Conservation (phyloP, 2,329 filamentous ascomycete genomes). For the Penicillium janthinellum region DNA sequence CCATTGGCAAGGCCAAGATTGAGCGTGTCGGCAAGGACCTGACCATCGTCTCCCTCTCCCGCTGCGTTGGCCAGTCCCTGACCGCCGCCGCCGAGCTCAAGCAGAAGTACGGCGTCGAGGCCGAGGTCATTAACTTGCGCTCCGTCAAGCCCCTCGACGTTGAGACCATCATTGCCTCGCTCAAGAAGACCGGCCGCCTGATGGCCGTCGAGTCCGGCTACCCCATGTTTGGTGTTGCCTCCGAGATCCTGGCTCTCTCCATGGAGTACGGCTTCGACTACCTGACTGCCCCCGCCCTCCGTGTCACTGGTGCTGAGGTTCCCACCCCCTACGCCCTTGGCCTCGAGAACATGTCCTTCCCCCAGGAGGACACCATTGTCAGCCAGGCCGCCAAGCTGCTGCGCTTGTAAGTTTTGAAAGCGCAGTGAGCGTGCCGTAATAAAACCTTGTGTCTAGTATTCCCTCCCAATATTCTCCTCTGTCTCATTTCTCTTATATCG, state of each 20-base stretch:
- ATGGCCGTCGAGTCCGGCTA: slow-evolving; percentile 93
- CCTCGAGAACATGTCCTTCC: slow-evolving; percentile 95
- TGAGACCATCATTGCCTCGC: slow-evolving; percentile 90
- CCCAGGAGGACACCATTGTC: slow-evolving; percentile 83
- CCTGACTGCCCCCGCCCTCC: slow-evolving; percentile 87
- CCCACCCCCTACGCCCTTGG: slow-evolving; percentile 93
- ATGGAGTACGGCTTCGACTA: slow-evolving; percentile 99
- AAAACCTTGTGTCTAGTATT: slow-evolving; percentile 40
- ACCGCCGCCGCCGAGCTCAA: slow-evolving; percentile 87
- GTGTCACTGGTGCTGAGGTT: slow-evolving; percentile 95
- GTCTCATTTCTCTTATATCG: slow-evolving; percentile 22
- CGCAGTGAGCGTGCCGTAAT: slow-evolving; percentile 29
- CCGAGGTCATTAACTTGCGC: slow-evolving; percentile 96
- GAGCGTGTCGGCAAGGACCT: slow-evolving; percentile 95
- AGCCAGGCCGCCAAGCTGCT: slow-evolving; percentile 88
- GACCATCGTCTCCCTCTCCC: slow-evolving; percentile 91
- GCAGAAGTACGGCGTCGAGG: slow-evolving; percentile 94
- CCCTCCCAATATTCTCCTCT: slow-evolving; percentile 22
- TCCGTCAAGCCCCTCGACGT: slow-evolving; percentile 96
- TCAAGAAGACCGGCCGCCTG: slow-evolving; percentile 97
- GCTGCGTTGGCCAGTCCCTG: slow-evolving; percentile 91
- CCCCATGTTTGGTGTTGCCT: slow-evolving; percentile 88
- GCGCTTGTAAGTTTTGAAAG: slow-evolving; percentile 60
- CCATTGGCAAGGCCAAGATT: slow-evolving; percentile 98
- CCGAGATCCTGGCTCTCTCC: slow-evolving; percentile 89